Percentiles rank a stretch among this genome's conserved stretches.
phyloP scores from a whole-genome alignment of 345 rosid genomes.

The Citrus glauca region DNA sequence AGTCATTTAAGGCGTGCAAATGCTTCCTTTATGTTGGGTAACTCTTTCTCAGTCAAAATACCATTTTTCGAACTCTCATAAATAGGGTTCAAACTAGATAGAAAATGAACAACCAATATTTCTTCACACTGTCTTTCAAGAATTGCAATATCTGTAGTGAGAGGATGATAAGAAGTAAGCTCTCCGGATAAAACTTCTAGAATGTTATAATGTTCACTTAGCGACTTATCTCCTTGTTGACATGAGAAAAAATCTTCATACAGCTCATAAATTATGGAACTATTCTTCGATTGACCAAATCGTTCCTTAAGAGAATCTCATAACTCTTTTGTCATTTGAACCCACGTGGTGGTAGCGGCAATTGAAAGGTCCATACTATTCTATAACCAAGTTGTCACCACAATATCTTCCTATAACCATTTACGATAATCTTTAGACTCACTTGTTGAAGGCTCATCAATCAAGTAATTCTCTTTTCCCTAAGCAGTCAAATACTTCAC shows the following conservation, averaged over 20 bases:
- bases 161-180: no score
- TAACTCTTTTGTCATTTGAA: background rate
- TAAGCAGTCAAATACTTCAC: no score
- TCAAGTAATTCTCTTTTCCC: no score
- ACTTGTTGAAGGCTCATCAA: no score
- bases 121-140: background rate
- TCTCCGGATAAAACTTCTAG: no score
- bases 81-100: background rate
- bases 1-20: no score
- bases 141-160: background rate
- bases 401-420: no score
- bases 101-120: background rate
- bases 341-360: background rate
- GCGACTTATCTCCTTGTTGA: background rate
- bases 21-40: background rate
- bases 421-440: no score
- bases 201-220: fast-evolving
- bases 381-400: no score
- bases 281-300: no score
- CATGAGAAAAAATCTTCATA: background rate
- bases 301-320: no score
- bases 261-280: background rate
- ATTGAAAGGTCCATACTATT: no score
- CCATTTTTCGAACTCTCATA: background rate
- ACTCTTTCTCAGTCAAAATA: background rate